Evolutionary conservation across 805 yeast species (phyloP), one percentile per base, ranked within the genome.

Genomic region (Lipomyces kockii): DNA sequence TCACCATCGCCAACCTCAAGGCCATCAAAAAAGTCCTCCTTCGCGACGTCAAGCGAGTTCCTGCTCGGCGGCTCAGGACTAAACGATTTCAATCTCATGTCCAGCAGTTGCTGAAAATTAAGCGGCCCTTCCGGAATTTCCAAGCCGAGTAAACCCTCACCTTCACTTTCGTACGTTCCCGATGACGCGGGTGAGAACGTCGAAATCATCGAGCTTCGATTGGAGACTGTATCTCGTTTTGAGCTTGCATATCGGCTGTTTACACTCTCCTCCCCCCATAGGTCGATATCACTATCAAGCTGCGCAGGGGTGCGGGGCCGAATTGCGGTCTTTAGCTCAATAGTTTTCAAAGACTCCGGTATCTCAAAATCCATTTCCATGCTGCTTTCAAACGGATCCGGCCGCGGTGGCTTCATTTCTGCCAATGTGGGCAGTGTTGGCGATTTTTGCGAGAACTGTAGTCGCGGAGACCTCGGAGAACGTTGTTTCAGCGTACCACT

Each of bases 191-290:
- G 65, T 20, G 72, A 69, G 34, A 69, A 69, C 37, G 68, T 46
- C 32, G 72, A 69, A 46, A 62, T 59, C 58, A 64, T 35, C 25
- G 72, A 69, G 54, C 69, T 69, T 43, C 72, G 43, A 25, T 62
- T 62, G 12, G 69, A 67, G 22, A 58, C 54, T n/a, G 71, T 55
- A n/a, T 63, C 61, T 22, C 46, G 43, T 35, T 49, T 51, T 8
- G 69, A 62, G n/a, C 67, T 37, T 29, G 70, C 58, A 57, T 55
- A 67, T 29, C 66, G 57, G n/a, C 64, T 62, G 52, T 66, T 68
- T 29, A 63, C 55, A 37, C 69, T 68, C 14, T 65, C 71, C 3
- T 69, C 72, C 2, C 67, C 72, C 72, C 72, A 69, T 29, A 66
- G 68, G 5, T 64, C 70, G 35, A 25, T 46, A 43, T 43, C 49